phyloP scores from a whole-genome alignment of 2,329 filamentous ascomycete species.

The Pestalotiopsis sp. region DNA sequence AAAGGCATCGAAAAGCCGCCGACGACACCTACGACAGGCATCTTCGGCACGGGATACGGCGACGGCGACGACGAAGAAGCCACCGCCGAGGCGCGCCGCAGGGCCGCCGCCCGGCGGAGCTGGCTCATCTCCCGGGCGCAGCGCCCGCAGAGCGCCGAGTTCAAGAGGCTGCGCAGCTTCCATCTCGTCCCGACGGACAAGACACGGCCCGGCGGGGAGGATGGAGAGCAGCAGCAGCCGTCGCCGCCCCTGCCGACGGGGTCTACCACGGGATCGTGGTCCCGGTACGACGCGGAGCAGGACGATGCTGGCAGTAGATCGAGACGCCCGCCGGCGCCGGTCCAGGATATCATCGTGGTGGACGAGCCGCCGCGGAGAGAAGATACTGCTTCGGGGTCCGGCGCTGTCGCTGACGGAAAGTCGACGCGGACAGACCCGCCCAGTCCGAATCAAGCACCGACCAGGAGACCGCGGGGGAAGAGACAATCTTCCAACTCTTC shows the following conservation, averaged over 20 bases:
- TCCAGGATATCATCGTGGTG: neutral
- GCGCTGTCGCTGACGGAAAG: no score
- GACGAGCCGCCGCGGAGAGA: neutral
- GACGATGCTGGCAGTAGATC: no score
- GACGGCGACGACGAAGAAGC: no score
- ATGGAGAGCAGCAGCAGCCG: no score
- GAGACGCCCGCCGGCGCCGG: neutral
- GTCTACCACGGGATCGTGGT: neutral
- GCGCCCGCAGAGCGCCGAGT: neutral
- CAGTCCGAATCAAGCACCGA: no score
- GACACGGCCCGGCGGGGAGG: neutral
- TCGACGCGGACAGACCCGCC: no score
- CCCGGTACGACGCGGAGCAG: neutral
- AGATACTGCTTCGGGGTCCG: neutral
- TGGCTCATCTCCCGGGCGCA: neutral
- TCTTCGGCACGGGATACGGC: no score
- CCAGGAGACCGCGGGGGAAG: neutral
- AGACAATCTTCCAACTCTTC: neutral
- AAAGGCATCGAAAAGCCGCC: no score
- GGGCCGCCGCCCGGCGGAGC: neutral
- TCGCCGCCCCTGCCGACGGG: neutral
- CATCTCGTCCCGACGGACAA: neutral
- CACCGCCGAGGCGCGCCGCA: neutral
- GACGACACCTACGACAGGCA: no score
- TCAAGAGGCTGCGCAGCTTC: neutral